A percentile compares a stretch with the other conserved stretches of the same genome.
Conservation (phyloP, 2,329 filamentous ascomycete species). For the Monilinia polystroma region DNA sequence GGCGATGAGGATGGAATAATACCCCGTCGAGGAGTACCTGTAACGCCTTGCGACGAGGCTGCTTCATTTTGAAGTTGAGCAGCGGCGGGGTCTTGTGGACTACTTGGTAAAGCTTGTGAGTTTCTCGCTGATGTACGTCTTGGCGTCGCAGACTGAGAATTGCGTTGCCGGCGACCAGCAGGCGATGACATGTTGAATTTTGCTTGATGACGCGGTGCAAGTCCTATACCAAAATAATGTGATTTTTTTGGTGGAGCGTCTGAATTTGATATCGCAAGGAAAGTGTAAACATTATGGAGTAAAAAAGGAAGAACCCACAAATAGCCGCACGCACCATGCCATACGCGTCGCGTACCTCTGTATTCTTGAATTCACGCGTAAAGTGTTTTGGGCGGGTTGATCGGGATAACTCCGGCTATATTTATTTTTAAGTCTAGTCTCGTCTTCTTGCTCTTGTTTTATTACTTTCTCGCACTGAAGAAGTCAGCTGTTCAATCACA, state of each 20-base stretch:
- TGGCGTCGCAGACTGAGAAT: constrained; percentile 55
- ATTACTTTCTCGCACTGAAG: neutral
- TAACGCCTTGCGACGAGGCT: constrained; percentile 36
- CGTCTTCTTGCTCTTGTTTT: neutral
- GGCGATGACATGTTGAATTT: constrained; percentile 60
- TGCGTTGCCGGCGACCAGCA: constrained; percentile 54
- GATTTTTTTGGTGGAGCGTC: constrained; percentile 12
- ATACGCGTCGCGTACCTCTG: constrained; percentile 3
- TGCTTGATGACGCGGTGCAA: constrained; percentile 1
- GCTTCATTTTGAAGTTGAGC: constrained; percentile 41
- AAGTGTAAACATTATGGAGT: constrained; percentile 5
- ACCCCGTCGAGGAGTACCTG: constrained; percentile 49
- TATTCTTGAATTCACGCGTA: neutral
- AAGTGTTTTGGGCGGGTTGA: no score
- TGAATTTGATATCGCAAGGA: constrained; percentile 9
- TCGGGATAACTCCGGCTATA: no score
- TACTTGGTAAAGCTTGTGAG: constrained; percentile 55
- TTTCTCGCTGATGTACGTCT: constrained; percentile 56
- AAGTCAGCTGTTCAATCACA: neutral
- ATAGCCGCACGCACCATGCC: neutral
- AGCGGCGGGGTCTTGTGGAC: constrained; percentile 44
- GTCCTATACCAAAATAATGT: constrained; percentile 7
- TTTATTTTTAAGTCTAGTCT: neutral
- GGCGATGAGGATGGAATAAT: constrained; percentile 75
- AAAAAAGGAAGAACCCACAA: constrained; percentile 12